Conservation (phyloP, 1,284 basidiomycete species). For the Mycosarcoma maydis region DNA sequence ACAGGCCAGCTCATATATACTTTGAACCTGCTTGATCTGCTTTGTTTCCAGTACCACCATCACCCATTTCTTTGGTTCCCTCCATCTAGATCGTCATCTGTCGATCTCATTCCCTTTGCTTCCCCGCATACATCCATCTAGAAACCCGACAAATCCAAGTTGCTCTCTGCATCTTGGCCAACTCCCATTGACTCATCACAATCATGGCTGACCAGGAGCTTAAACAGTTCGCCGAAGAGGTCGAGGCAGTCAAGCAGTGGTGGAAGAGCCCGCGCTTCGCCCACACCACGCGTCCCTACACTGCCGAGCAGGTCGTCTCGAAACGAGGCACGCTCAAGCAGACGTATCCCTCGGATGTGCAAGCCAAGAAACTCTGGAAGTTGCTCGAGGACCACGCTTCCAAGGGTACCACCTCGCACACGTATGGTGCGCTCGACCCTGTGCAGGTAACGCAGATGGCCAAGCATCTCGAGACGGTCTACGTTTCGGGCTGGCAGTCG, state of each 20-base stretch:
- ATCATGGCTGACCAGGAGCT: constrained; percentile 64
- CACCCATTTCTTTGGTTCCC: not conserved
- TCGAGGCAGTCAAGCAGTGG: constrained; percentile 86
- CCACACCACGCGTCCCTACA: constrained; percentile 86
- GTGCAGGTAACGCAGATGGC: constrained; percentile 78
- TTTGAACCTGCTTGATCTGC: not conserved
- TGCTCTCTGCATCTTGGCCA: not conserved
- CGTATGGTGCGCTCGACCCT: constrained; percentile 96
- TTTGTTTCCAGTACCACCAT: not conserved
- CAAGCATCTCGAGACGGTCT: constrained; percentile 67
- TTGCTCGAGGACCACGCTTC: constrained; percentile 72
- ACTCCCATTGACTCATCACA: not conserved
- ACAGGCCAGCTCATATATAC: constrained; percentile 8
- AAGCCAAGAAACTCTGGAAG: constrained; percentile 87
- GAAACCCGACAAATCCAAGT: not conserved
- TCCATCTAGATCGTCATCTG: not conserved
- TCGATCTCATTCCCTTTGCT: not conserved
- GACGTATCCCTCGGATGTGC: constrained; percentile 84
- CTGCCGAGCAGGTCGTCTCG: constrained; percentile 88
- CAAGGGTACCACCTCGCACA: constrained; percentile 78
- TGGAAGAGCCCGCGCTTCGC: constrained; percentile 91
- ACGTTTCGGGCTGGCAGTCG: constrained; percentile 67
- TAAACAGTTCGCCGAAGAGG: constrained; percentile 77
- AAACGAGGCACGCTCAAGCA: constrained; percentile 90
- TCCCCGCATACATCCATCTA: not conserved